Percentiles rank a stretch among this genome's conserved stretches.
Conservation (phyloP, 176 grass and related monocot species). For the Aechmea fasciata region DNA sequence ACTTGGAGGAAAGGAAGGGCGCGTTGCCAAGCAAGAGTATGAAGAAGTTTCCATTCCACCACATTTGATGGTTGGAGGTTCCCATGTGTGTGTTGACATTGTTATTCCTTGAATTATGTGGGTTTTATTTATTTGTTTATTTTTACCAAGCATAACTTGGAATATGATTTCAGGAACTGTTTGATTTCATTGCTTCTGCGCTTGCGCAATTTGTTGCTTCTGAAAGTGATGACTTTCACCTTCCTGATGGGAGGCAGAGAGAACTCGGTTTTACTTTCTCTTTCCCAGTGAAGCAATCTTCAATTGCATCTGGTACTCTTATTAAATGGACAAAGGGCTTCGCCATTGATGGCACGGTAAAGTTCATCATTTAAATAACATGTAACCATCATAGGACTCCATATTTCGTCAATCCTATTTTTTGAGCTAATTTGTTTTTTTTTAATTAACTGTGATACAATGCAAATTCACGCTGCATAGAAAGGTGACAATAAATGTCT, state of each 20-base stretch:
- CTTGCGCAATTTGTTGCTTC: conserved; percentile 63
- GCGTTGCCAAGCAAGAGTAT: conserved; percentile 52
- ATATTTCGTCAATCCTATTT: no score
- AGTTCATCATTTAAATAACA: neutral
- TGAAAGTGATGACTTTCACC: conserved; percentile 65
- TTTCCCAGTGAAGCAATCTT: conserved; percentile 83
- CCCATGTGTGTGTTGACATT: conserved; percentile 36
- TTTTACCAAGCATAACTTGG: conserved; percentile 5
- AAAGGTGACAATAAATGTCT: no score
- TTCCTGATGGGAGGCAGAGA: conserved; percentile 61
- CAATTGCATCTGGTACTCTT: conserved; percentile 70
- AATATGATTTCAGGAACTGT: conserved; percentile 49
- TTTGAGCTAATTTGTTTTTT: no score
- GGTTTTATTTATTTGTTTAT: conserved; percentile 15
- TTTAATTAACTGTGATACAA: no score
- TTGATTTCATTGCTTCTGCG: conserved; percentile 82
- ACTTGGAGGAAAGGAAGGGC: conserved; percentile 51
- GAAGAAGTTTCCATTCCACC: conserved; percentile 73
- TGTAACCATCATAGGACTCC: no score
- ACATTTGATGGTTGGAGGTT: conserved; percentile 78
- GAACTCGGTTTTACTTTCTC: conserved; percentile 93
- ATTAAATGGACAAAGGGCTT: conserved; percentile 97
- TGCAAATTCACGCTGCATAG: no score
- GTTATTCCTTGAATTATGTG: conserved; percentile 4
- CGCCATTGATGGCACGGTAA: conserved; percentile 73